These are phyloP conservation scores for Wallacemonas rigidus DNA, from an alignment of 208 protist genomes.

Conservation along the genomic window DNA sequence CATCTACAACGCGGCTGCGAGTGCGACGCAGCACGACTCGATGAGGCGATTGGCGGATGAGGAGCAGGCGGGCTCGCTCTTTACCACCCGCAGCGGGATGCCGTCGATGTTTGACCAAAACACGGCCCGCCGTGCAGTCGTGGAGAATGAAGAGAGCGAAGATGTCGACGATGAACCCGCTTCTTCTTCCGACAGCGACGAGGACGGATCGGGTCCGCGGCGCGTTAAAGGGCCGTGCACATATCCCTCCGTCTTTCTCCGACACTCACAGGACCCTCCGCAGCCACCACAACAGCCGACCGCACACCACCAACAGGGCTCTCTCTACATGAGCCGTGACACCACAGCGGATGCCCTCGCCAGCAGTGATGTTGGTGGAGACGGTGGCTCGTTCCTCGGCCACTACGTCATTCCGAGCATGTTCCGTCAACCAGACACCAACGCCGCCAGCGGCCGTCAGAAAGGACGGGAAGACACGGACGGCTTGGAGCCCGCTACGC, in stretches of 20 bases:
- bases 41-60: neutral
- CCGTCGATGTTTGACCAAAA: neutral
- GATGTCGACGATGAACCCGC: constrained; percentile 7
- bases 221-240: neutral
- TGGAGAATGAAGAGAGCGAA: constrained; percentile 20
- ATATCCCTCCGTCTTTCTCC: constrained; percentile 9
- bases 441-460: neutral
- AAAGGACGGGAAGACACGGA: neutral
- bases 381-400: neutral
- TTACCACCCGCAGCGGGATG: neutral
- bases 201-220: neutral
- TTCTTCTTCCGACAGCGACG: constrained; percentile 8
- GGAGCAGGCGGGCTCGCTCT: neutral
- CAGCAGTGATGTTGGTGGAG: neutral
- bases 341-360: neutral
- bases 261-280: constrained; percentile 4
- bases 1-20: neutral
- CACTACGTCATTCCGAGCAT: constrained; percentile 12
- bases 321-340: neutral
- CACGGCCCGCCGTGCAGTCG: neutral
- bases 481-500: constrained; percentile 8
- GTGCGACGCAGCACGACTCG: neutral
- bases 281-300: neutral
- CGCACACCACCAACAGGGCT: neutral
- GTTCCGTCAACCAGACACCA: neutral